Percentiles rank a stretch among this genome's conserved stretches.
phyloP scores from a whole-genome alignment of 176 grass and related monocot species.

The Cocos nucifera region DNA sequence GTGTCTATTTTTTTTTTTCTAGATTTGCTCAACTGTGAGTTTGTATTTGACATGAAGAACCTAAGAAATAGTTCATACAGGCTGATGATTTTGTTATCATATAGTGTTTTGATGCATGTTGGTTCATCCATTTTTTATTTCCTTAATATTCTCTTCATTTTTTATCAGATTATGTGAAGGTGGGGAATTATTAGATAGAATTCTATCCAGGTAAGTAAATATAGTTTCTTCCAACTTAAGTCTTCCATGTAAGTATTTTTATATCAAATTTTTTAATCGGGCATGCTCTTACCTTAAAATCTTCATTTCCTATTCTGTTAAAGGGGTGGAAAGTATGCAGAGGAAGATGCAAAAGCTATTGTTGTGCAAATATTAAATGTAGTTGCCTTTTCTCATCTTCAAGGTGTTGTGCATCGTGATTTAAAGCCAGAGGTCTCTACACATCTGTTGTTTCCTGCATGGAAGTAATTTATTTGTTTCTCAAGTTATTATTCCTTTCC shows the following conservation, averaged over 20 bases:
- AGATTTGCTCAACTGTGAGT: too few species aligned
- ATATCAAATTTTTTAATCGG: too few species aligned
- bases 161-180: slow-evolving; percentile 16
- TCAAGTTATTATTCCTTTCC: too few species aligned
- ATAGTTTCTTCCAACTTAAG: too few species aligned
- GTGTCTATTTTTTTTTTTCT: too few species aligned
- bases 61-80: too few species aligned
- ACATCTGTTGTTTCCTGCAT: too few species aligned
- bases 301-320: not conserved
- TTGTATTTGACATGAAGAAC: too few species aligned
- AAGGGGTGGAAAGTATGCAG: slow-evolving; percentile 9
- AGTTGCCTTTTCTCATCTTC: slow-evolving; percentile 17
- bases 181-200: slow-evolving; percentile 15
- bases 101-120: too few species aligned
- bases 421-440: slow-evolving; percentile 15
- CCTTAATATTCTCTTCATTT: not conserved
- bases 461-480: too few species aligned
- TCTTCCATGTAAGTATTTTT: too few species aligned
- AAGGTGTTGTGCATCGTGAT: slow-evolving; percentile 20
- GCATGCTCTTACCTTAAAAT: not conserved
- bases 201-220: slow-evolving; percentile 5
- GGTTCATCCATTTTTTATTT: not conserved
- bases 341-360: slow-evolving; percentile 14
- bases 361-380: slow-evolving; percentile 12
- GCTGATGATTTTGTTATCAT: too few species aligned